Evolutionary conservation across 1,284 basidiomycete genomes (phyloP).

Genomic region (Cutaneotrichosporon sp.): DNA sequence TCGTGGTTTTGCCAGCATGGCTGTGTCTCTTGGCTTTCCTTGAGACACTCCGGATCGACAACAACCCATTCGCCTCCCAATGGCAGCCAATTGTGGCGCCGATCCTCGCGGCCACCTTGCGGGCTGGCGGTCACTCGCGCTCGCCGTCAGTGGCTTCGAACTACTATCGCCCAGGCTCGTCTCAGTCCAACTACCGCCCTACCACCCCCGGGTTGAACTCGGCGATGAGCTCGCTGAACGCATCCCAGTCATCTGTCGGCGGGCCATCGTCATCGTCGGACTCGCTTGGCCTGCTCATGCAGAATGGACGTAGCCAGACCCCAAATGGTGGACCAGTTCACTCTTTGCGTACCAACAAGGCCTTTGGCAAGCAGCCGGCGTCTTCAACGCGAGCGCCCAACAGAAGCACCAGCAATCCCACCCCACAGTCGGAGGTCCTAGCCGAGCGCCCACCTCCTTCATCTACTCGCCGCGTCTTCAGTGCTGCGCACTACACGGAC

Average conservation of each 20-base stretch:
- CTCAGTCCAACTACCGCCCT: conserved; percentile 7
- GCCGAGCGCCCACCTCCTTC: conserved; percentile 3
- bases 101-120: conserved; percentile 28
- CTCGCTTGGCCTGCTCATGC: conserved; percentile 2
- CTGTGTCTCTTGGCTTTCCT: conserved; percentile 75
- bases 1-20: conserved; percentile 89
- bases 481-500: conserved; percentile 8
- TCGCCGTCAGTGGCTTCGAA: conserved; percentile 4
- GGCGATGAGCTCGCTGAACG: conserved; percentile 2
- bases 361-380: neutral
- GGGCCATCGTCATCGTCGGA: conserved; percentile 2
- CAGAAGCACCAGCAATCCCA: conserved; percentile 10
- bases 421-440: conserved; percentile 4
- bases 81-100: conserved; percentile 86
- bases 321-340: no score
- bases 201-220: conserved; percentile 2
- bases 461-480: conserved; percentile 11
- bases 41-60: conserved; percentile 82
- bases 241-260: conserved; percentile 3
- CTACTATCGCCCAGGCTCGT: conserved; percentile 3
- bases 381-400: conserved; percentile 1
- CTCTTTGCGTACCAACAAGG: neutral
- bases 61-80: conserved; percentile 85
- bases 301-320: neutral
- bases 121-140: conserved; percentile 3